Evolutionary conservation across 2,329 filamentous ascomycete species (phyloP), one percentile per base, ranked within the genome.

Genomic region (Chalaropsis ovoidea): DNA sequence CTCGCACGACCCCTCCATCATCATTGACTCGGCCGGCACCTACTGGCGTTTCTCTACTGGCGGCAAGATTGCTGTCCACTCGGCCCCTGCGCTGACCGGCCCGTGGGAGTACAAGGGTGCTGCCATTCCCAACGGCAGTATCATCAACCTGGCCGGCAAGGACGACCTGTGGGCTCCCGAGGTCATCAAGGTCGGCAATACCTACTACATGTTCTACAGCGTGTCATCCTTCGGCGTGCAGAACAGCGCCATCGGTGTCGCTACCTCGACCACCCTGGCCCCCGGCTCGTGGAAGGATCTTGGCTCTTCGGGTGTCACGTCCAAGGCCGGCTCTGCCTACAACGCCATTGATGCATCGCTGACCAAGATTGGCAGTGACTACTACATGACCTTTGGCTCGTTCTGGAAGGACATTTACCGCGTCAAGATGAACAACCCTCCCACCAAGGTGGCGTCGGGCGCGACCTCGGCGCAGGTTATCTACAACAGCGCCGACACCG

Each of bases 401-500:
- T 89, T 87, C 78, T 90, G 85, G 85, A 73, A 75, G 6, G 81
- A 85, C 70, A 78, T 89, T 67, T 86, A 82, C 75, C 82, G 84
- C 71, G 82, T 83, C 0, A 71, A 76, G 43, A 79, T 88, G 72
- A 71, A 70, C 43, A 71, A 71, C 41, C 70, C 72, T 1, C 71
- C 73, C 7, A 74, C 72, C 11, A 73, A 71, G 24, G 70, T 70
- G 2, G 67, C 71, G 1, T 67, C 65, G 11, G 54, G 54, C 11
- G 7, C 54, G 31, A 35, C 54, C 19, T 19, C 71, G 0, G 71
- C 77, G 66, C 78, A 84, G 63, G 74, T 87, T 62, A 78, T 80
- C 1, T 86, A 79, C 72, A 77, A 85, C 68, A 75, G 73, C 0
- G 80, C 79, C 1, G 73, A 73, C 0, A 81, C 83, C 69, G 77